Base-by-base conservation (phyloP, 192 early-diverging fungal genomes). In the Haplosporangium gracile region DNA sequence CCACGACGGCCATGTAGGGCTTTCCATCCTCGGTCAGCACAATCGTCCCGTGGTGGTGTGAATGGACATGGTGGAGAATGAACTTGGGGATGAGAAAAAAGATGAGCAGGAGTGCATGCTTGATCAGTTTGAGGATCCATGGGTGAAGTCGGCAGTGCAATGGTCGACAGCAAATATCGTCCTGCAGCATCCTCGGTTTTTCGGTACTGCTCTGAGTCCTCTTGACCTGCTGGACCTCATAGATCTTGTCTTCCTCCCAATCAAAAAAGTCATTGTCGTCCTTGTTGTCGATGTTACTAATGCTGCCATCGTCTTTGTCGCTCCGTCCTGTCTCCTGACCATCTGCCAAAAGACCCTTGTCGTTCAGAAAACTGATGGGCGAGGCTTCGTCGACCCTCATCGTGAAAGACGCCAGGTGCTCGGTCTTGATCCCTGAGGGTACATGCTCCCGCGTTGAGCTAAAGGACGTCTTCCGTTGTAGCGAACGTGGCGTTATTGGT, bases 221-320 rank as follows among this genome's bases (percentile, higher is more conserved):
- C 24, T 57, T 75, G 4, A 36, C 69, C 3, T 55, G 40, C 16
- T 75, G 57, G 5, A n/a, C 57, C n/a, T 83, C 72, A 22, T 82
- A 39, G 40, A 82, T 65, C 38, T 84, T 78, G 32, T 84, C 65
- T 24, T 79, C 82, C 45, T 79, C 82, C 82, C 82, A 84, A 29
- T 84, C 82, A 70, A 84, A 84, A 47, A 75, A 77, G 38, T 73
- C 69, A 39, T 84, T 77, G 10, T 78, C 77, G 32, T 75, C 47
- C 20, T 32, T 47, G 40, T 47, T 47, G 39, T 63, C 34, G 39
- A 40, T 26, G 26, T 65, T 65, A 29, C 60, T 65, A 10, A 5
- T 53, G 6, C 22, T 39, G 1, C 32, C 57, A 60, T 10, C 15
- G 26, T 34, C 70, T 0, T n/a, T 29, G 26, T 76, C 42, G 40